A percentile compares a stretch with the other conserved stretches of the same genome.
These are phyloP conservation scores for Corinectria fuckeliana DNA, from an alignment of 2,329 filamentous ascomycete genomes.

Conservation along the genomic window DNA sequence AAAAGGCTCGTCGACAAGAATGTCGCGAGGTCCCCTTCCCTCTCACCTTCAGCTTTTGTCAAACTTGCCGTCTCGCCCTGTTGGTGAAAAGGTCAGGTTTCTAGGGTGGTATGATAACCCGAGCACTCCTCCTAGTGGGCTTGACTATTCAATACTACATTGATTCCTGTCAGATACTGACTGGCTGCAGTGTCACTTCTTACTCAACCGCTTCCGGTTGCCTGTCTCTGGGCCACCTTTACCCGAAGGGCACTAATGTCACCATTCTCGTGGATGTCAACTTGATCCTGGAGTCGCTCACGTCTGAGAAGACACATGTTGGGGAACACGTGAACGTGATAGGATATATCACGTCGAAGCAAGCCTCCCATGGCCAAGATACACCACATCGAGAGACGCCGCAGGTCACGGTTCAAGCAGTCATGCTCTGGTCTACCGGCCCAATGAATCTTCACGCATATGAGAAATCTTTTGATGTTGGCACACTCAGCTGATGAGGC, in stretches of 20 bases:
- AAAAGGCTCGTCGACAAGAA: constrained; percentile 34
- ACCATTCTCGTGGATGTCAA: constrained; percentile 72
- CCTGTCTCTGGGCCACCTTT: constrained; percentile 72
- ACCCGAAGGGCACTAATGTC: constrained; percentile 55
- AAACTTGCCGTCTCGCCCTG: constrained; percentile 57
- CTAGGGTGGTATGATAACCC: constrained; percentile 78
- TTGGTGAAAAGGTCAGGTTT: constrained; percentile 84
- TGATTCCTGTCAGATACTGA: constrained; percentile 37
- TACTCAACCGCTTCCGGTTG: constrained; percentile 63
- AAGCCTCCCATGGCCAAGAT: constrained; percentile 13
- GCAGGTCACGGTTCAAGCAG: constrained; percentile 68
- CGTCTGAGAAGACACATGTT: constrained; percentile 66
- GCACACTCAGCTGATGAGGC: not conserved
- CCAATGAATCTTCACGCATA: constrained; percentile 75
- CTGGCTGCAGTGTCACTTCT: constrained; percentile 52
- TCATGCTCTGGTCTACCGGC: constrained; percentile 80
- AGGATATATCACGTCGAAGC: constrained; percentile 69
- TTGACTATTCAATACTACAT: constrained; percentile 8
- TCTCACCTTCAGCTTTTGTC: constrained; percentile 71
- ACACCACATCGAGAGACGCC: constrained; percentile 19
- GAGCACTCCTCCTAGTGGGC: not conserved
- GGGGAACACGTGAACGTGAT: constrained; percentile 93
- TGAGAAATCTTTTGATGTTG: constrained; percentile 59
- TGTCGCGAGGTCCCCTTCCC: constrained; percentile 67
- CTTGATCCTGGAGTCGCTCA: constrained; percentile 71